phyloP scores from a whole-genome alignment of 306 rosid genomes.

The Phaseolus lunatus region DNA sequence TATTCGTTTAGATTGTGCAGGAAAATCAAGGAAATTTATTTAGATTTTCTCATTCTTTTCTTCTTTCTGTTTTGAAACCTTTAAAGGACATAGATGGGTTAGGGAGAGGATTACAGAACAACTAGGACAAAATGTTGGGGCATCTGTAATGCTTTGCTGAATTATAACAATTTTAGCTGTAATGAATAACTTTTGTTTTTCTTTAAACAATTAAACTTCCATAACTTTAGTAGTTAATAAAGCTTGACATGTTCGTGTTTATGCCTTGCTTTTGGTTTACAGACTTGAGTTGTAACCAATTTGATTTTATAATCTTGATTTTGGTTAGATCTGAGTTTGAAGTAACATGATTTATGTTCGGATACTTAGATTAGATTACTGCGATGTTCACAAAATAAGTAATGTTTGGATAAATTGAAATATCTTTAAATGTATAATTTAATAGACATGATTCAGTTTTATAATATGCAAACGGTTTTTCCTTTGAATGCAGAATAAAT shows the following conservation, averaged over 20 bases:
- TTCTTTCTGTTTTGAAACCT: not conserved
- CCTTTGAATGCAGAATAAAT: not conserved
- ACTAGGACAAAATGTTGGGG: slow-evolving; percentile 37
- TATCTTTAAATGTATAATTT: not conserved
- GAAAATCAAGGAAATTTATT: slow-evolving; percentile 17
- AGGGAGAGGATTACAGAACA: slow-evolving; percentile 38
- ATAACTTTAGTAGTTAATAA: not conserved
- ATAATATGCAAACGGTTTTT: not conserved
- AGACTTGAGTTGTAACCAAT: not conserved
- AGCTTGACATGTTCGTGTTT: not conserved
- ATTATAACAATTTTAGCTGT: slow-evolving; percentile 36
- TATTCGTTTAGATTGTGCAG: slow-evolving; percentile 26
- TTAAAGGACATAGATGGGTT: slow-evolving; percentile 25
- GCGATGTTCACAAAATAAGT: not conserved
- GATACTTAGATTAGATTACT: not conserved
- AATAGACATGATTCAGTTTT: not conserved
- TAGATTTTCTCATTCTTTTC: slow-evolving; percentile 34
- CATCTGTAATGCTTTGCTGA: slow-evolving; percentile 34
- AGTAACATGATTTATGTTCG: not conserved
- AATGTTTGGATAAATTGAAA: not conserved
- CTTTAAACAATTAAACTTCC: not conserved
- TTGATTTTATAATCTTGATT: not conserved
- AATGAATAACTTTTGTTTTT: slow-evolving; percentile 24
- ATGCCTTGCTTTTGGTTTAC: not conserved
- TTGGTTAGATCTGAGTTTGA: not conserved